phyloP scores from a whole-genome alignment of 73 alveolate species.

The Vitrella brassicaformis region DNA sequence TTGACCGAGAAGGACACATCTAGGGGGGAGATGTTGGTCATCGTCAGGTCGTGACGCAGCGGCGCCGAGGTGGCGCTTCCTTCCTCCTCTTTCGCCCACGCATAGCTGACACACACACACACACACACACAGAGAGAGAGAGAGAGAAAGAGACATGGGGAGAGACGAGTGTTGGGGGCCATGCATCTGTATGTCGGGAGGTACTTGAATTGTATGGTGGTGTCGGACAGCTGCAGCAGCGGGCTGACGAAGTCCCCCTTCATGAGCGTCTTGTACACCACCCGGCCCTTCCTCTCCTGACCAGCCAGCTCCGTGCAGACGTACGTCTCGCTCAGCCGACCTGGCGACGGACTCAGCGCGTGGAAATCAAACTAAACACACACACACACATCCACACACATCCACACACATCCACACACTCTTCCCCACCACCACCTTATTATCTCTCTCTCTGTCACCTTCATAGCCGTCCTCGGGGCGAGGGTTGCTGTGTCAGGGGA shows the following conservation, averaged over 20 bases:
- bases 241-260: slow-evolving; percentile 95
- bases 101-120: too few relatives aligned
- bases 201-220: slow-evolving; percentile 67
- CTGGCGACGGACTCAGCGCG: slow-evolving; percentile 28
- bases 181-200: too few relatives aligned
- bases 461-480: too few relatives aligned
- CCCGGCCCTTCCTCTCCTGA: slow-evolving; percentile 89
- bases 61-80: background rate
- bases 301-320: slow-evolving; percentile 64
- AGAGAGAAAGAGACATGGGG: too few relatives aligned
- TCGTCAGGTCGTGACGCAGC: background rate
- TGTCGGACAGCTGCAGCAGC: slow-evolving; percentile 79
- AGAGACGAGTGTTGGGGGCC: too few relatives aligned
- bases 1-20: slow-evolving; percentile 68
- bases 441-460: background rate
- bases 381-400: too few relatives aligned
- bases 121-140: too few relatives aligned
- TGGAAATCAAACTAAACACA: slow-evolving; percentile 24
- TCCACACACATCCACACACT: too few relatives aligned
- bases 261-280: slow-evolving; percentile 76
- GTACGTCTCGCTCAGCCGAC: slow-evolving; percentile 49
- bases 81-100: too few relatives aligned
- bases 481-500: too few relatives aligned
- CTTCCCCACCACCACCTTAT: too few relatives aligned
- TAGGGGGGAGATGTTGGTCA: slow-evolving; percentile 51